Evolutionary conservation across 2,329 filamentous ascomycete genomes (phyloP).

Genomic region (Plenodomus lindquistii): DNA sequence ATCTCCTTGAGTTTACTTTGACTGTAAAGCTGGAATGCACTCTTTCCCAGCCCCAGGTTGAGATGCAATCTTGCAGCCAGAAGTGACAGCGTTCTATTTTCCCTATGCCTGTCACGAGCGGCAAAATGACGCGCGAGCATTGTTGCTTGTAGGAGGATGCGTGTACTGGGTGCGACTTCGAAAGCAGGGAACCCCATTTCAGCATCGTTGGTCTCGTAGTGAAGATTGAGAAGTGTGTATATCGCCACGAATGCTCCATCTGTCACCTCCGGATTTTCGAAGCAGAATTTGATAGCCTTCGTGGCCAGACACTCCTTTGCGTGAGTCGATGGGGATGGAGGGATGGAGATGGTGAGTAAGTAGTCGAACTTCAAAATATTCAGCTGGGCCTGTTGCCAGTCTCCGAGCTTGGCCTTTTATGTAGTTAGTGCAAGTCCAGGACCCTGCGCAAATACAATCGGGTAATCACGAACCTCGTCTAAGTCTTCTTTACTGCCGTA

Average conservation of each 20-base stretch:
- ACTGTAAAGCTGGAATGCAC: conserved; percentile 34
- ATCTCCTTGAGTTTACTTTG: conserved; percentile 40
- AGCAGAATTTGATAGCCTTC: conserved; percentile 21
- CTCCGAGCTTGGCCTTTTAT: conserved; percentile 5
- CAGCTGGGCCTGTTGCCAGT: conserved; percentile 22
- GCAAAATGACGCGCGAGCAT: conserved; percentile 31
- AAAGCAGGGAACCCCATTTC: conserved; percentile 3
- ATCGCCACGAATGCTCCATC: conserved; percentile 26
- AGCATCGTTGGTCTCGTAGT: conserved; percentile 9
- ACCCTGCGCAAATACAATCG: neutral
- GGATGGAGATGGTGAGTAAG: conserved; percentile 27
- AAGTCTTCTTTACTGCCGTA: neutral
- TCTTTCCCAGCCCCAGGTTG: conserved; percentile 33
- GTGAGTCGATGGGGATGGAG: neutral
- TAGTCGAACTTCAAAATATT: conserved; percentile 34
- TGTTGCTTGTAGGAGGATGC: conserved; percentile 33
- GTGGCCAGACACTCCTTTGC: conserved; percentile 19
- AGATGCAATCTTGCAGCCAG: conserved; percentile 39
- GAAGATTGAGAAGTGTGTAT: conserved; percentile 28
- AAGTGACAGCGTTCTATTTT: conserved; percentile 32
- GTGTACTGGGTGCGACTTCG: conserved; percentile 11
- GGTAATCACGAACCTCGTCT: neutral
- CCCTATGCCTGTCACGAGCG: conserved; percentile 25
- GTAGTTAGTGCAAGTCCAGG: neutral
- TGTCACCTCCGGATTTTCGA: conserved; percentile 9